A percentile compares a stretch with the other conserved stretches of the same genome.
Evolutionary conservation across 352 stramenopile genomes (phyloP).

Genomic region (Phytophthora constricta): DNA sequence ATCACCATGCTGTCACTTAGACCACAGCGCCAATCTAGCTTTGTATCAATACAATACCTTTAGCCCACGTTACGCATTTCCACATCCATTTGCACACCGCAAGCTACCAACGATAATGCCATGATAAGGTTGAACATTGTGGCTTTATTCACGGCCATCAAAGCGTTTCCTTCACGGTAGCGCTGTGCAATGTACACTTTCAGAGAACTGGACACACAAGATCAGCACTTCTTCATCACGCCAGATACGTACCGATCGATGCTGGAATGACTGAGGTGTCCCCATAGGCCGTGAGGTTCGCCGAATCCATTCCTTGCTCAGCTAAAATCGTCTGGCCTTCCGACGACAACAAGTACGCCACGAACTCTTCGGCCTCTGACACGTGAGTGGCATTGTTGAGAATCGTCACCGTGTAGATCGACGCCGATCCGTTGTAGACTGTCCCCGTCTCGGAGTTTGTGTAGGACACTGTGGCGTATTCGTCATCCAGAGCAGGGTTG

Average conservation of each 20-base stretch:
- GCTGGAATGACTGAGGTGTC: slow-evolving; percentile 27
- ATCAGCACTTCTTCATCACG: slow-evolving; percentile 14
- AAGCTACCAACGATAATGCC: no score
- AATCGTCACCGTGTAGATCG: slow-evolving; percentile 40
- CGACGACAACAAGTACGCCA: slow-evolving; percentile 35
- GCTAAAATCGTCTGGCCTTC: slow-evolving; percentile 34
- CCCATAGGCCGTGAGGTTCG: slow-evolving; percentile 40
- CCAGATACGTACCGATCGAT: slow-evolving; percentile 33
- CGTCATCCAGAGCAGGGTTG: slow-evolving; percentile 29
- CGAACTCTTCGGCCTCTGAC: slow-evolving; percentile 41
- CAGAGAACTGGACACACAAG: no score
- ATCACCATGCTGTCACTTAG: no score
- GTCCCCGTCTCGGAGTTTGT: slow-evolving; percentile 39
- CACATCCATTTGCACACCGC: no score
- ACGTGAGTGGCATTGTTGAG: slow-evolving; percentile 41
- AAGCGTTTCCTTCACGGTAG: no score
- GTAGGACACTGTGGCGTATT: slow-evolving; percentile 41
- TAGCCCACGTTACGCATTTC: no score
- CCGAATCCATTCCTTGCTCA: slow-evolving; percentile 34
- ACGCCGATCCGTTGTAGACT: slow-evolving; percentile 44
- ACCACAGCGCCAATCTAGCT: no score
- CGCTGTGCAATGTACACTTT: no score
- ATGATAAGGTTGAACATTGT: no score
- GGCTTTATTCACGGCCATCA: no score
- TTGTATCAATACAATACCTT: no score